Evolutionary conservation across 371 early-diverging fungal species (phyloP), one percentile per base, ranked within the genome.

Genomic region (Lichtheimia corymbifera): DNA sequence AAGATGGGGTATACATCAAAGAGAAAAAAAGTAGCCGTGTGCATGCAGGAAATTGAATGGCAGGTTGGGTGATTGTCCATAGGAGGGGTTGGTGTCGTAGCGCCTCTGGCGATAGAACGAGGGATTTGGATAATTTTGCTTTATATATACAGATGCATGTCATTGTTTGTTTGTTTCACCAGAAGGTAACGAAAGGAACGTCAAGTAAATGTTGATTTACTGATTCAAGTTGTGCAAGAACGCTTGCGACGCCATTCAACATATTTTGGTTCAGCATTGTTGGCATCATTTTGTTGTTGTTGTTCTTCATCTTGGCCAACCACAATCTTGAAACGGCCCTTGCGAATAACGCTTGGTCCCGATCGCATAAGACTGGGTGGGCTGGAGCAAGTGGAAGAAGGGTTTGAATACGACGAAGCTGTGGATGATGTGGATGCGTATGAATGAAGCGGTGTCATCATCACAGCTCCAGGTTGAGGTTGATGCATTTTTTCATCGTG

Each of bases 191-290:
- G 59, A 58, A n/a, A 58, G 59, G 51, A 50, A 50, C 20, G 50
- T 30, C 22, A 12, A 12, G 7, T n/a, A n/a, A n/a, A 28, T 6
- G 18, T 18, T 14, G 55, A 30, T 7, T 7, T 30, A 43, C 18
- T 49, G 45, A 59, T 40, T 61, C 49, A 65, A n/a, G 35, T 52
- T 12, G 67, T 67, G 43, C 59, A 59, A n/a, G 75, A 65, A 66
- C 75, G 67, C 66, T 78, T 78, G 14, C 79, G 64, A 43, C 70
- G 73, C 79, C 79, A 79, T 53, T 79, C 79, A 12, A 79, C 70
- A 24, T 68, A 65, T 25, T 70, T 63, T 25, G 57, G 50, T 44
- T 59, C 55, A 17, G 53, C 49, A 20, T 56, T 65, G 59, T 64
- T 58, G 62, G 51, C 27, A 44, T 69, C 67, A 55, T 62, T 55